Conservation (phyloP, 306 rosid genomes). For the Ochetophila trinervis region DNA sequence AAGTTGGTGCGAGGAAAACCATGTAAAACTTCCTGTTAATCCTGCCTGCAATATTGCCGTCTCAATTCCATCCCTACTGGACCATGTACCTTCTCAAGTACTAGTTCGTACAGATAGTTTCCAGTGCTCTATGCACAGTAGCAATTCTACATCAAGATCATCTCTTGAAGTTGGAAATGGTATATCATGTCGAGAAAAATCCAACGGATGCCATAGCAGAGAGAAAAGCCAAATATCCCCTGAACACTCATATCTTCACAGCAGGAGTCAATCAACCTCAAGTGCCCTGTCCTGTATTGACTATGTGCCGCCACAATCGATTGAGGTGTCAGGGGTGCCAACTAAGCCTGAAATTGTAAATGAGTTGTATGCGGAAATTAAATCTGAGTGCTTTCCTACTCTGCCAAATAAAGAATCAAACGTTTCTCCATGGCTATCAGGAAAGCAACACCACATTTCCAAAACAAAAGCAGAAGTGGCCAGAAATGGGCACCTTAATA, state of each 20-base stretch:
- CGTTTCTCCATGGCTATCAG: constrained; percentile 31
- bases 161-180: constrained; percentile 49
- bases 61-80: constrained; percentile 31
- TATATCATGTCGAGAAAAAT: constrained; percentile 38
- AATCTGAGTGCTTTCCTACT: constrained; percentile 36
- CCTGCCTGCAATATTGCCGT: constrained; percentile 27
- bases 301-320: constrained; percentile 44
- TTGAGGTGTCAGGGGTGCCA: constrained; percentile 45
- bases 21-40: constrained; percentile 37
- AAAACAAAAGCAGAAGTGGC: constrained; percentile 31
- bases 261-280: constrained; percentile 79
- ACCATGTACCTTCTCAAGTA: constrained; percentile 34
- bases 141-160: constrained; percentile 58
- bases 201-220: constrained; percentile 36
- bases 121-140: constrained; percentile 33
- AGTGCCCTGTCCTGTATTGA: constrained; percentile 70
- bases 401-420: constrained; percentile 39
- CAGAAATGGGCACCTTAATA: constrained; percentile 39
- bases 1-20: constrained; percentile 87
- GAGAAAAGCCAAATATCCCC: constrained; percentile 52
- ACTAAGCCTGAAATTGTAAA: constrained; percentile 36
- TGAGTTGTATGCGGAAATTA: constrained; percentile 54
- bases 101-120: constrained; percentile 39
- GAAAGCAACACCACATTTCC: constrained; percentile 38
- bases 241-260: constrained; percentile 55